Evolutionary conservation across 345 rosid species (phyloP).

Genomic region (Euphorbia peplus): DNA sequence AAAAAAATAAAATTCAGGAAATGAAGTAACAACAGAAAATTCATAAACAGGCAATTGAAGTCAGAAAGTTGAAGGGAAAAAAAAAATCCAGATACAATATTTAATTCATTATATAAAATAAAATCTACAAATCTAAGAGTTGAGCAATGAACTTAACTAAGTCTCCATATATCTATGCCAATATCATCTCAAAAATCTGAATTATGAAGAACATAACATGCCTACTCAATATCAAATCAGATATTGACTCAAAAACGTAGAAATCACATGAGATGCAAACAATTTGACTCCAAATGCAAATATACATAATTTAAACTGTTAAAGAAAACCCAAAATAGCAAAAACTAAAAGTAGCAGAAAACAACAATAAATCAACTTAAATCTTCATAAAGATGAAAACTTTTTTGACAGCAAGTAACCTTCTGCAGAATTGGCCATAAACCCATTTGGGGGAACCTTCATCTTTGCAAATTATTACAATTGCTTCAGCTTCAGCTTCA

Average conservation of each 20-base stretch:
- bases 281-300: background rate
- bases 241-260: background rate
- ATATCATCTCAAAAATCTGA: background rate
- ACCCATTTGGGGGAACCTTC: constrained; percentile 91
- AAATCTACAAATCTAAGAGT: background rate
- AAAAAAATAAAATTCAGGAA: no score
- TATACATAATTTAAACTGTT: background rate
- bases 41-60: background rate
- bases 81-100: background rate
- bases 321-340: background rate
- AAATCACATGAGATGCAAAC: background rate
- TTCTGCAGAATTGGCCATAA: constrained; percentile 57
- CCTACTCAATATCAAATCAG: background rate
- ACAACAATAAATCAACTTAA: constrained; percentile 3
- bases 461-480: constrained; percentile 36
- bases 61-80: background rate
- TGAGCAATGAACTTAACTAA: background rate
- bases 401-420: no score
- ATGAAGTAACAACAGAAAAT: background rate
- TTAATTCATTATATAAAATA: background rate
- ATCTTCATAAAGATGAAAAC: constrained; percentile 11
- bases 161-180: no score
- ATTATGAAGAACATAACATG: background rate
- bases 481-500: background rate
- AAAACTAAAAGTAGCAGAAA: background rate